Conservation (phyloP, 768 basidiomycete species). For the Mycena sanguinolenta region DNA sequence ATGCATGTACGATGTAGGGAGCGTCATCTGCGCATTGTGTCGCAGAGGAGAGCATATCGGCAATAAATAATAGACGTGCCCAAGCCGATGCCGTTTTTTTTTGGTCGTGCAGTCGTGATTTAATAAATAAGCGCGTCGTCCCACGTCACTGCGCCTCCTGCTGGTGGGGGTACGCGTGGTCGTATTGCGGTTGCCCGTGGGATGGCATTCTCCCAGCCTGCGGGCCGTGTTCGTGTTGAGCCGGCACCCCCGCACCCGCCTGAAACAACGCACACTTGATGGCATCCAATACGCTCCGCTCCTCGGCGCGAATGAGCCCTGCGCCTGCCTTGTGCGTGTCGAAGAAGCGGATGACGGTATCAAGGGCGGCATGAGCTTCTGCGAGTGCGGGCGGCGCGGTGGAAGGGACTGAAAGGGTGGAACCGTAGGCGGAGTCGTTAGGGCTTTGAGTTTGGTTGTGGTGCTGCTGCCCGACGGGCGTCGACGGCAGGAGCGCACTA, state of each 20-base stretch:
- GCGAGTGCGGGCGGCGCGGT: slow-evolving; percentile 52
- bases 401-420: not conserved
- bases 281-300: slow-evolving; percentile 57
- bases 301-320: slow-evolving; percentile 47
- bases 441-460: not conserved
- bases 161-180: not conserved
- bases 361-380: slow-evolving; percentile 68
- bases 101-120: slow-evolving; percentile 15
- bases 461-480: not conserved
- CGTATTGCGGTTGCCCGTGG: not conserved
- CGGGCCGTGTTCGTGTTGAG: too few relatives aligned
- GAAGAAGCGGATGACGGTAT: slow-evolving; percentile 66
- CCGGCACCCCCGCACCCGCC: slow-evolving; percentile 37
- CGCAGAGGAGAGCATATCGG: slow-evolving; percentile 3
- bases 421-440: not conserved
- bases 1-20: slow-evolving; percentile 30
- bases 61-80: slow-evolving; percentile 26
- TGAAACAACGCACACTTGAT: slow-evolving; percentile 70
- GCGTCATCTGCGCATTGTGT: not conserved
- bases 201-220: not conserved
- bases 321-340: slow-evolving; percentile 48
- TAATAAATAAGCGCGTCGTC: not conserved
- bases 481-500: not conserved
- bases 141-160: slow-evolving; percentile 13
- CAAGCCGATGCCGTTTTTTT: slow-evolving; percentile 4